A percentile compares a stretch with the other conserved stretches of the same genome.
Evolutionary conservation across 805 yeast genomes (phyloP).

Genomic region (Sugiyamaella chiloensis): DNA sequence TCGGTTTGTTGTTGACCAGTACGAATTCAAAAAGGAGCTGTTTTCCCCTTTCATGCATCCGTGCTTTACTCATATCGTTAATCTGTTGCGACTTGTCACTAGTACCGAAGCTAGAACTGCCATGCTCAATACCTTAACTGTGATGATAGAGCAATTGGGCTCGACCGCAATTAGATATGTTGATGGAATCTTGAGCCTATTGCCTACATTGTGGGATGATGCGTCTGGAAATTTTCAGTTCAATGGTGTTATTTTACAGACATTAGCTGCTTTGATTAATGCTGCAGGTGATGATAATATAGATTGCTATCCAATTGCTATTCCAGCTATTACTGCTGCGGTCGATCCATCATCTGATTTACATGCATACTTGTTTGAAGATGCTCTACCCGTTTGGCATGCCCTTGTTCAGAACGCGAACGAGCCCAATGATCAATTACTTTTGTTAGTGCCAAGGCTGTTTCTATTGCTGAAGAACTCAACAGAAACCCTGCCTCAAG

Average conservation of each 20-base stretch:
- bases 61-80: conserved; percentile 46
- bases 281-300: conserved; percentile 26
- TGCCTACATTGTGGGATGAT: conserved; percentile 77
- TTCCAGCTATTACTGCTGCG: conserved; percentile 61
- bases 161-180: conserved; percentile 30
- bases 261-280: conserved; percentile 31
- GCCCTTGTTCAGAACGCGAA: conserved; percentile 64
- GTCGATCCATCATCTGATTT: conserved; percentile 60
- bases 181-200: conserved; percentile 36
- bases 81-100: conserved; percentile 46
- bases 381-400: conserved; percentile 85
- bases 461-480: conserved; percentile 60
- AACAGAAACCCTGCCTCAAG: conserved; percentile 42
- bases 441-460: conserved; percentile 48
- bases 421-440: conserved; percentile 37
- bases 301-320: conserved; percentile 24
- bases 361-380: conserved; percentile 66
- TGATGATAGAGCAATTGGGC: conserved; percentile 41
- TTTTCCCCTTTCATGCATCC: conserved; percentile 64
- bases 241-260: conserved; percentile 37
- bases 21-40: conserved; percentile 64
- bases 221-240: conserved; percentile 34
- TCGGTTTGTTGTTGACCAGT: conserved; percentile 70
- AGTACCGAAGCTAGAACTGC: conserved; percentile 75
- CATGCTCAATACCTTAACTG: conserved; percentile 63